Evolutionary conservation across 176 grass and related monocot species (phyloP).

Genomic region (Eremochloa ophiuroides): DNA sequence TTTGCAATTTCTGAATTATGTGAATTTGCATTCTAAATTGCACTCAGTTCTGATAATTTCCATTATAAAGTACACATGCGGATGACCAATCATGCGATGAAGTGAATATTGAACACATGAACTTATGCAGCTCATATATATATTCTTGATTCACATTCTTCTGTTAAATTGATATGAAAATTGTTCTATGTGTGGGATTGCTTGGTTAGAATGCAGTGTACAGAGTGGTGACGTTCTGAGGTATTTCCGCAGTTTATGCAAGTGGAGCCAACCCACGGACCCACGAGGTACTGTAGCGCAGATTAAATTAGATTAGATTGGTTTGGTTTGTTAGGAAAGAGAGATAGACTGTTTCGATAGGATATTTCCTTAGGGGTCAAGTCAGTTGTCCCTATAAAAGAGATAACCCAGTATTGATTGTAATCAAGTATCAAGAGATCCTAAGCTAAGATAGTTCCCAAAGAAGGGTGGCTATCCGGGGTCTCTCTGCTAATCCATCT

Average conservation of each 20-base stretch:
- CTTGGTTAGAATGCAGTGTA: background rate
- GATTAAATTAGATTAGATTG: too few relatives aligned
- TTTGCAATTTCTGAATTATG: background rate
- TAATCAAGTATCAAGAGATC: too few relatives aligned
- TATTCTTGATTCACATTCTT: background rate
- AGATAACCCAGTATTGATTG: too few relatives aligned
- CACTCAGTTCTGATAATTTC: background rate
- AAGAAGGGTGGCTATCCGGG: too few relatives aligned
- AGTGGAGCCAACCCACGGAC: too few relatives aligned
- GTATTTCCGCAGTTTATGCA: background rate
- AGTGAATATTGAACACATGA: conserved; percentile 7
- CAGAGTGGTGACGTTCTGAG: background rate
- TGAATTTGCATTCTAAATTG: background rate
- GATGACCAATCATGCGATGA: background rate
- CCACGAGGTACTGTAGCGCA: too few relatives aligned
- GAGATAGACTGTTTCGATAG: too few relatives aligned
- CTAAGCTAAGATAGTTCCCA: too few relatives aligned
- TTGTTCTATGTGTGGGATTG: background rate
- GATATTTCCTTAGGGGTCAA: too few relatives aligned
- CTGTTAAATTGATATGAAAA: background rate
- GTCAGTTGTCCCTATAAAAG: too few relatives aligned
- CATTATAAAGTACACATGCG: background rate
- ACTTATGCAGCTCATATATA: background rate
- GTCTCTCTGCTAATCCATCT: too few relatives aligned
- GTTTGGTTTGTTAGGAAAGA: too few relatives aligned